Evolutionary conservation across 75 land plant genomes (phyloP), one percentile per base, ranked within the genome.

Genomic region (Selaginella tamariscina): DNA sequence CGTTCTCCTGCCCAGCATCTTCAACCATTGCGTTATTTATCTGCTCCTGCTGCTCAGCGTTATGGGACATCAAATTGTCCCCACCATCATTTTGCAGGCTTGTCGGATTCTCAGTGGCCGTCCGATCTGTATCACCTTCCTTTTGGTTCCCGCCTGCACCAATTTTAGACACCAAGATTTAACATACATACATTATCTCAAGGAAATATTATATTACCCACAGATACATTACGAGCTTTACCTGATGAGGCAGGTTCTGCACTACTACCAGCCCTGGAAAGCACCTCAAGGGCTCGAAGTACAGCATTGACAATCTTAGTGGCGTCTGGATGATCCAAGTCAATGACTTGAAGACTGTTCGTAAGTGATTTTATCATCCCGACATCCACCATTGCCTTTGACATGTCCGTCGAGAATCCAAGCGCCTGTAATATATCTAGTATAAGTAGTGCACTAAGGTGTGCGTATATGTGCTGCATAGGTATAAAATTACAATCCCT

Each of bases 241-340:
- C n/a, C n/a, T n/a, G n/a, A n/a, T n/a, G n/a, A n/a, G n/a, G n/a
- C n/a, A n/a, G n/a, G 89, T 11, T 89, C 96, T 57, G 73, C 75
- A 2, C 81, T 71, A 75, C 82, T 89, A 9, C 87, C 98, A 75
- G 88, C 96, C 66, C 91, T 73, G 5, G 98, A 89, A 24, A 93
- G 60, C 60, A 80, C 83, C 63, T 95, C 99, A 65, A 95, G 71
- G 2, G 87, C 77, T 74, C 89, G 90, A n/a, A 92, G 68, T 49
- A 95, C 82, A 29, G 79, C 73, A 66, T 82, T 84, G 1, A 77
- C 85, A 74, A 82, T 73, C 71, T 87, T 90, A 2, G 96, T 82
- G 59, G 96, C 83, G 77, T 87, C 96, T 49, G 96, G 91, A 65
- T 95, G 88, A 55, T 95, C 99, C 73, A 95, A 62, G 66, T 95